phyloP scores from a whole-genome alignment of 331 rosid species.

The Telfairia occidentalis region DNA sequence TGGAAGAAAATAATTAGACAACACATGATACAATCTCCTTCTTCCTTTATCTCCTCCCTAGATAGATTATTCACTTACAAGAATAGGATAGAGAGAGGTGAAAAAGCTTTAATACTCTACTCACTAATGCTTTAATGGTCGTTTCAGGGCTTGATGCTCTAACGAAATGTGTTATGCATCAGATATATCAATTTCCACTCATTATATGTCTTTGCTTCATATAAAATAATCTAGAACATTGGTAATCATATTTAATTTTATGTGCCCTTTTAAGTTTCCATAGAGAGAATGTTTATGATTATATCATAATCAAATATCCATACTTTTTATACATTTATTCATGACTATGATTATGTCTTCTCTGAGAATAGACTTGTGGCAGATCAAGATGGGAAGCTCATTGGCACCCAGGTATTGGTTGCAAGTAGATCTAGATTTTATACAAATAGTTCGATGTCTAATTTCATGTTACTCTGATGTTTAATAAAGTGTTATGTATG shows the following conservation, averaged over 20 bases:
- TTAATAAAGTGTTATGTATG: not conserved
- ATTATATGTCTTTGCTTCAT: not conserved
- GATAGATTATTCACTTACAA: no score
- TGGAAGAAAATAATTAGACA: no score
- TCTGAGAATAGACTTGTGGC: slow-evolving; percentile 98
- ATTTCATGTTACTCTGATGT: not conserved
- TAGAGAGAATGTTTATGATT: not conserved
- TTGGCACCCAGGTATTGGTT: slow-evolving; percentile 63
- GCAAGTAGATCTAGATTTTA: not conserved
- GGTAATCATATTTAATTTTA: not conserved
- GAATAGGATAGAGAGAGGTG: no score
- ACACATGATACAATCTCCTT: no score
- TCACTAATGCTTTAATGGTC: no score
- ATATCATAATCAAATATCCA: not conserved
- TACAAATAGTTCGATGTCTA: not conserved
- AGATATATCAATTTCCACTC: not conserved
- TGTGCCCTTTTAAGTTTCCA: not conserved
- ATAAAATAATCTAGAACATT: not conserved
- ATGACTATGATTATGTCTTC: slow-evolving; percentile 81
- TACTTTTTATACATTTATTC: slow-evolving; percentile 44
- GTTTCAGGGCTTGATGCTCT: no score
- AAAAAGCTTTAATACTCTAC: no score
- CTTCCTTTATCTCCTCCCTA: no score
- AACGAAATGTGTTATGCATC: no score
- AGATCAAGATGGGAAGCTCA: slow-evolving; percentile 64